These are phyloP conservation scores for Cladobotryum mycophilum DNA, from an alignment of 2,329 filamentous ascomycete genomes.

Conservation along the genomic window DNA sequence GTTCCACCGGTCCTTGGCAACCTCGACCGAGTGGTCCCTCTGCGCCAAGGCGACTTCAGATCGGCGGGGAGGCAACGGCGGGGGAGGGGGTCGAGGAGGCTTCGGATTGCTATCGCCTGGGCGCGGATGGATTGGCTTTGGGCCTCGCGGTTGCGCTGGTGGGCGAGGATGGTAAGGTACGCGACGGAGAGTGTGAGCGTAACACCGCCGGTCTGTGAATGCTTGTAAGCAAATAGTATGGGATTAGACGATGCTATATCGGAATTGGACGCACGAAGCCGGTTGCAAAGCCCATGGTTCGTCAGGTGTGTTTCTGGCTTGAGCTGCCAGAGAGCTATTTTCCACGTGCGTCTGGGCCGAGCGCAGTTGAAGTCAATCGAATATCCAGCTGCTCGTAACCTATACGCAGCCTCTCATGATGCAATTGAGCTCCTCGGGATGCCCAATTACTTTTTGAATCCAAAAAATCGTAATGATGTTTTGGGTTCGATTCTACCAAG, in stretches of 20 bases:
- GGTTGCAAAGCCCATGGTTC: constrained; percentile 62
- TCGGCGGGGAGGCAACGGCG: constrained; percentile 43
- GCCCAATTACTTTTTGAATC: constrained; percentile 1
- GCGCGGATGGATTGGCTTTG: constrained; percentile 52
- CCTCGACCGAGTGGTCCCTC: constrained; percentile 53
- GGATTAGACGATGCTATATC: neutral
- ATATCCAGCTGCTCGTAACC: constrained; percentile 1
- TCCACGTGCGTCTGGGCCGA: neutral
- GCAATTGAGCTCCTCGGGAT: constrained; percentile 23
- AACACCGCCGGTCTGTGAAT: constrained; percentile 61
- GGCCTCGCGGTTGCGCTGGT: constrained; percentile 59
- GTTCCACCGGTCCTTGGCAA: constrained; percentile 74
- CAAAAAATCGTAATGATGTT: constrained; percentile 1
- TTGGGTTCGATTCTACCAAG: neutral
- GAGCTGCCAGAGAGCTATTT: constrained; percentile 9
- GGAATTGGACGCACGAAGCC: constrained; percentile 57
- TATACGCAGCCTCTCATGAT: constrained; percentile 27
- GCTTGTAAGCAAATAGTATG: constrained; percentile 6
- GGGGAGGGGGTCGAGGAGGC: constrained; percentile 44
- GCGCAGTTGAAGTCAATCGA: no score
- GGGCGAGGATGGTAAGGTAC: constrained; percentile 64
- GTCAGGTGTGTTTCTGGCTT: constrained; percentile 3
- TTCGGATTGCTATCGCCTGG: constrained; percentile 49
- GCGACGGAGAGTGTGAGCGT: constrained; percentile 67
- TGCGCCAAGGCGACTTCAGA: constrained; percentile 45